Evolutionary conservation across 176 grass and related monocot genomes (phyloP).

Genomic region (Alloteropsis semialata): DNA sequence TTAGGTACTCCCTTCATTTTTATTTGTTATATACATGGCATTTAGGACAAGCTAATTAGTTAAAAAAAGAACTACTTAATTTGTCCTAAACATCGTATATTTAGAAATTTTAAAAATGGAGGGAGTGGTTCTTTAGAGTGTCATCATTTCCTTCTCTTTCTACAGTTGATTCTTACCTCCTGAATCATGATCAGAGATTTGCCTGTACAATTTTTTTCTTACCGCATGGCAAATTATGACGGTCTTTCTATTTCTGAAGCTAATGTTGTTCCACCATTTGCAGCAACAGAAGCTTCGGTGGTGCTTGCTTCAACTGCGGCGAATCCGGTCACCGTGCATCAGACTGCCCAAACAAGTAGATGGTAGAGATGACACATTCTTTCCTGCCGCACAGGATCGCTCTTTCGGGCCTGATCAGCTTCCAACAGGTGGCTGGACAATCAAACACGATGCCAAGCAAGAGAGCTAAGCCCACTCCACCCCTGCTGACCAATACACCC

Average conservation of each 20-base stretch:
- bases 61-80: too few species aligned
- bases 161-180: background rate
- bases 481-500: slow-evolving; percentile 8
- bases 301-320: slow-evolving; percentile 88
- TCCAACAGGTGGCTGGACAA: slow-evolving; percentile 15
- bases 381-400: slow-evolving; percentile 13
- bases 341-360: slow-evolving; percentile 93
- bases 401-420: background rate
- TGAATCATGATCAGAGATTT: slow-evolving; percentile 13
- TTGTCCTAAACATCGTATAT: too few species aligned
- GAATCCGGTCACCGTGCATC: slow-evolving; percentile 80
- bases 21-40: too few species aligned
- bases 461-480: background rate
- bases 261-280: background rate
- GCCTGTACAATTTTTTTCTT: background rate
- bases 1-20: too few species aligned
- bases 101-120: too few species aligned
- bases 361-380: background rate
- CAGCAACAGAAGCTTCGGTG: slow-evolving; percentile 70
- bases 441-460: slow-evolving; percentile 16
- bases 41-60: too few species aligned
- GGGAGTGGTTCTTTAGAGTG: too few species aligned
- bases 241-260: background rate
- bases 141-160: background rate
- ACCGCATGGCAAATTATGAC: background rate